Conservation (phyloP, 495 filamentous ascomycete species). For the Staphylotrichum longicolle region DNA sequence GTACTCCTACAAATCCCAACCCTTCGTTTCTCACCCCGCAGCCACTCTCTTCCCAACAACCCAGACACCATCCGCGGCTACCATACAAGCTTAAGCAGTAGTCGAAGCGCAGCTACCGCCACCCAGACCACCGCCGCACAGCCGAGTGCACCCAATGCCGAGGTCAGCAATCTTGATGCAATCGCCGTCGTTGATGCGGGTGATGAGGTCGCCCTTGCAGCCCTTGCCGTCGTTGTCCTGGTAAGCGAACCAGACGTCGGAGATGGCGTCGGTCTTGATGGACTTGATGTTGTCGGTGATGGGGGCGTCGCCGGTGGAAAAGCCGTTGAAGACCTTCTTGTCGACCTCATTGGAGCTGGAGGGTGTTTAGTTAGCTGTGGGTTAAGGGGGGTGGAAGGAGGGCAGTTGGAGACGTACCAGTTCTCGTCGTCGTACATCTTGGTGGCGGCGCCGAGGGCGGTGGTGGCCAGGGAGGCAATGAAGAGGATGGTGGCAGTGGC, state of each 20-base stretch:
- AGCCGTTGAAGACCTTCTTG: slow-evolving; percentile 19
- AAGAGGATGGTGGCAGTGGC: slow-evolving; percentile 5
- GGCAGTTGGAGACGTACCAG: slow-evolving; percentile 8
- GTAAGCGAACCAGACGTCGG: slow-evolving; percentile 18
- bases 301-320: slow-evolving; percentile 16
- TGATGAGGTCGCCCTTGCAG: slow-evolving; percentile 23
- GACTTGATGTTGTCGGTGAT: slow-evolving; percentile 22
- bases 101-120: no score
- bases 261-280: slow-evolving; percentile 15
- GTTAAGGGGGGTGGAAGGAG: no score
- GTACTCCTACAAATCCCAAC: no score
- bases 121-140: no score
- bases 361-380: no score
- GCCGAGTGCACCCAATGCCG: no score
- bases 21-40: no score
- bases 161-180: slow-evolving; percentile 3
- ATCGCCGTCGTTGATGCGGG: neutral
- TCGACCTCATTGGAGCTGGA: slow-evolving; percentile 17
- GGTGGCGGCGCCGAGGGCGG: slow-evolving; percentile 21
- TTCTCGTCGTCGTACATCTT: slow-evolving; percentile 24
- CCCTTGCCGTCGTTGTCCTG: slow-evolving; percentile 16
- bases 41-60: no score
- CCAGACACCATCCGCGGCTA: no score
- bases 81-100: no score
- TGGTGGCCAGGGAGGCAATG: slow-evolving; percentile 14